Evolutionary conservation across 306 rosid genomes (phyloP).

Genomic region (Casuarina cunninghamiana): DNA sequence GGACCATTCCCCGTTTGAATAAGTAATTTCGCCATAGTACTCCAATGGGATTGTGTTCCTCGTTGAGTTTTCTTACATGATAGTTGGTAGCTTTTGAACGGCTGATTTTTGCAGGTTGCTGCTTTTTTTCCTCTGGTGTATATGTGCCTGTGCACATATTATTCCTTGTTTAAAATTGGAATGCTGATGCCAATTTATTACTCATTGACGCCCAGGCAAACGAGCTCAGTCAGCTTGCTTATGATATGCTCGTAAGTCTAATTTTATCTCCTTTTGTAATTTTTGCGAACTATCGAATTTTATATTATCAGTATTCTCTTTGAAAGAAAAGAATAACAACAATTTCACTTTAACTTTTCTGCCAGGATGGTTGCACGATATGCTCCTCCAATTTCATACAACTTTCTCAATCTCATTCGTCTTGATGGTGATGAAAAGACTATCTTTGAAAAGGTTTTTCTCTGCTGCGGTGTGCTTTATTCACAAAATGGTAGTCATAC

Average conservation of each 20-base stretch:
- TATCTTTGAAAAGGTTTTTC: slow-evolving; percentile 71
- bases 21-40: neutral
- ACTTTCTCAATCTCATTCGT: slow-evolving; percentile 91
- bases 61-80: neutral
- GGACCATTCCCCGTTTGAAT: neutral
- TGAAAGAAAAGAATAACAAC: slow-evolving; percentile 14
- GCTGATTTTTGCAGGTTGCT: slow-evolving; percentile 53
- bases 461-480: slow-evolving; percentile 16
- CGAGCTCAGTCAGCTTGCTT: slow-evolving; percentile 94
- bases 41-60: neutral
- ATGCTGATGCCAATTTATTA: slow-evolving; percentile 66
- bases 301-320: neutral
- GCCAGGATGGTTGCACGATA: slow-evolving; percentile 94
- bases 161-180: slow-evolving; percentile 91
- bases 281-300: slow-evolving; percentile 1
- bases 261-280: neutral
- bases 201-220: slow-evolving; percentile 89
- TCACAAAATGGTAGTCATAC: slow-evolving; percentile 8
- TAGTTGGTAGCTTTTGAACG: slow-evolving; percentile 16
- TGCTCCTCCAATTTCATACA: slow-evolving; percentile 93
- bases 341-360: slow-evolving; percentile 16
- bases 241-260: slow-evolving; percentile 94
- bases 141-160: slow-evolving; percentile 95
- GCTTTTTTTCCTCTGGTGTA: slow-evolving; percentile 91
- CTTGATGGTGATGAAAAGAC: slow-evolving; percentile 52